Conservation (phyloP, 2,329 filamentous ascomycete species). For the Pseudogymnoascus destructans region DNA sequence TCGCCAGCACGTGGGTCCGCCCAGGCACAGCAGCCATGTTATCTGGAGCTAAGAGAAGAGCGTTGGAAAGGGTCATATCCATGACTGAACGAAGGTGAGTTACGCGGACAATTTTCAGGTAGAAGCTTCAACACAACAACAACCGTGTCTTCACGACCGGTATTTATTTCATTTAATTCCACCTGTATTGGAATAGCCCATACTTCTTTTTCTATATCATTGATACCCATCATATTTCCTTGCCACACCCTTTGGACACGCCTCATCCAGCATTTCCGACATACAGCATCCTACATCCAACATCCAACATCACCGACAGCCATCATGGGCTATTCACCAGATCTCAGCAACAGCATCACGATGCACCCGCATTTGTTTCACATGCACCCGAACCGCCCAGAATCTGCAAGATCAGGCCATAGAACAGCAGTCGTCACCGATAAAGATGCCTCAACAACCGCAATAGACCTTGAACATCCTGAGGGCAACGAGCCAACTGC, state of each 20-base stretch:
- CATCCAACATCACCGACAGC: not conserved
- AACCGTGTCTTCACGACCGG: conserved; percentile 5
- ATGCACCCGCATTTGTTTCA: conserved; percentile 25
- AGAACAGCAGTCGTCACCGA: conserved; percentile 18
- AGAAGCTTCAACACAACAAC: conserved; percentile 6
- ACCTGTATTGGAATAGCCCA: not conserved
- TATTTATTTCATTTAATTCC: conserved; percentile 1
- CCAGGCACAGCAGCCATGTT: not conserved
- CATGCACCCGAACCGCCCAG: conserved; percentile 20
- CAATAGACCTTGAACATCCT: conserved; percentile 26
- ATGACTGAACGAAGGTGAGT: not conserved
- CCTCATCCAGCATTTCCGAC: not conserved
- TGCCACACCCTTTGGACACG: not conserved
- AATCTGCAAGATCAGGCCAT: conserved; percentile 16
- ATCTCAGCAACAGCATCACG: conserved; percentile 23
- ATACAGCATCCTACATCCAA: not conserved
- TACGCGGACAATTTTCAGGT: not conserved
- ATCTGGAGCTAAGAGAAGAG: not conserved
- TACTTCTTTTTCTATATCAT: not conserved
- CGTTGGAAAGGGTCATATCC: not conserved
- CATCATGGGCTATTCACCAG: conserved; percentile 10
- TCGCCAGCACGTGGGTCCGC: conserved; percentile 2
- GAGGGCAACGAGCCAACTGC: conserved; percentile 23
- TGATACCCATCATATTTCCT: not conserved
- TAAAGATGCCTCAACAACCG: conserved; percentile 30